Evolutionary conservation across 768 basidiomycete species (phyloP).

Genomic region (Boletus patriciae): DNA sequence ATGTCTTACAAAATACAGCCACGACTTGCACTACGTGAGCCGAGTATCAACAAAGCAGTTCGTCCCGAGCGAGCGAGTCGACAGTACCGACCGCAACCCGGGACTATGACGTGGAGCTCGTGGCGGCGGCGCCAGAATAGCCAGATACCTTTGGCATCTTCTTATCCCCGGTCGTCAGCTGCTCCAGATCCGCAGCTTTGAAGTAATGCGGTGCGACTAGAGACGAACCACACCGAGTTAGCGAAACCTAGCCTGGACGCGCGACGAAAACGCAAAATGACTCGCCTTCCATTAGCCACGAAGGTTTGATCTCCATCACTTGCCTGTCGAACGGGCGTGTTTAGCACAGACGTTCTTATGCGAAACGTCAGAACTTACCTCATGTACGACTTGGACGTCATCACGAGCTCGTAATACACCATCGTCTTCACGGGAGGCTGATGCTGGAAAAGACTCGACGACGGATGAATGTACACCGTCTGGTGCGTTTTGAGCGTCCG

Average conservation of each 20-base stretch:
- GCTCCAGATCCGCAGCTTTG: conserved; percentile 80
- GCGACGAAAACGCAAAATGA: conserved; percentile 1
- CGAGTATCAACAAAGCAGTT: neutral
- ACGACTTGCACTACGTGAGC: neutral
- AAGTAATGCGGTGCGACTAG: conserved; percentile 96
- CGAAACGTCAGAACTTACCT: conserved; percentile 43
- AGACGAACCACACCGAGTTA: conserved; percentile 3
- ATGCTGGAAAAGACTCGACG: conserved; percentile 90
- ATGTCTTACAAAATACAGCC: conserved; percentile 1
- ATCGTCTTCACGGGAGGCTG: conserved; percentile 91
- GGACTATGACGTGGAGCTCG: conserved; percentile 10
- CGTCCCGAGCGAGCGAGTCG: neutral
- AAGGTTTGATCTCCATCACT: conserved; percentile 97
- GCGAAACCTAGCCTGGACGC: neutral
- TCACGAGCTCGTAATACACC: conserved; percentile 94
- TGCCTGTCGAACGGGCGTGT: conserved; percentile 48
- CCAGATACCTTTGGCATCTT: conserved; percentile 88
- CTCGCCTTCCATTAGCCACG: conserved; percentile 89
- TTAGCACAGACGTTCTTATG: neutral
- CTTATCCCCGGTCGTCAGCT: conserved; percentile 76
- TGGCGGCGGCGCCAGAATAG: conserved; percentile 22
- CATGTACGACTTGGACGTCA: conserved; percentile 98
- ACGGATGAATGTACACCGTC: conserved; percentile 96
- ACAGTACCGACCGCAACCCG: neutral
- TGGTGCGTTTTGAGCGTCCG: conserved; percentile 95